These are phyloP conservation scores for Botrytis pseudocinerea DNA, from an alignment of 2,329 filamentous ascomycete genomes.

Conservation along the genomic window DNA sequence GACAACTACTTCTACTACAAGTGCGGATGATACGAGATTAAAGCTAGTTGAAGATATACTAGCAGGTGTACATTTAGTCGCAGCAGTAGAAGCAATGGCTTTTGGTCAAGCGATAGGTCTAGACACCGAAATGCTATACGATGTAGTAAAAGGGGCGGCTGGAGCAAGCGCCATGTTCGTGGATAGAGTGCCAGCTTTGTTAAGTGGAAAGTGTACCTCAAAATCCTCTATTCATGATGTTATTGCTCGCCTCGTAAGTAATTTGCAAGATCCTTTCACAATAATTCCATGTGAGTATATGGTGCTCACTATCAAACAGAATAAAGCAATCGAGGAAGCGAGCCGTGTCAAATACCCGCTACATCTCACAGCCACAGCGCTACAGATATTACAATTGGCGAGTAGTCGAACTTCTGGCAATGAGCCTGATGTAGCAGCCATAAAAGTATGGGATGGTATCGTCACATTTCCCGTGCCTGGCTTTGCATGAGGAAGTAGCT, in stretches of 20 bases:
- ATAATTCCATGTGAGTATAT: background rate
- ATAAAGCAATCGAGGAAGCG: slow-evolving; percentile 39
- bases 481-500: background rate
- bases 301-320: slow-evolving; percentile 39
- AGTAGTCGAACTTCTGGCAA: slow-evolving; percentile 40
- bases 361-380: slow-evolving; percentile 41
- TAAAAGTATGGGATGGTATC: slow-evolving; percentile 44
- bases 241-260: slow-evolving; percentile 40
- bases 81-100: slow-evolving; percentile 57
- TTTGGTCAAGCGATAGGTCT: slow-evolving; percentile 55
- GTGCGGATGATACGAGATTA: slow-evolving; percentile 35
- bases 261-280: too few species aligned
- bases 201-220: slow-evolving; percentile 42
- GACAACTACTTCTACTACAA: slow-evolving; percentile 24
- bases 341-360: slow-evolving; percentile 41
- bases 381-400: slow-evolving; percentile 43
- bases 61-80: slow-evolving; percentile 55
- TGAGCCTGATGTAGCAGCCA: slow-evolving; percentile 43
- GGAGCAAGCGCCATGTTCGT: slow-evolving; percentile 45
- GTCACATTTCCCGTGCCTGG: background rate
- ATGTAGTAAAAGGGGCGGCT: slow-evolving; percentile 47
- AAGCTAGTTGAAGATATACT: slow-evolving; percentile 59
- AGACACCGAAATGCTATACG: slow-evolving; percentile 51
- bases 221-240: slow-evolving; percentile 43
- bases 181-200: slow-evolving; percentile 43